Evolutionary conservation across 176 grass and related monocot genomes (phyloP), one percentile per base, ranked within the genome.

Genomic region (Oropetium thomaeum): DNA sequence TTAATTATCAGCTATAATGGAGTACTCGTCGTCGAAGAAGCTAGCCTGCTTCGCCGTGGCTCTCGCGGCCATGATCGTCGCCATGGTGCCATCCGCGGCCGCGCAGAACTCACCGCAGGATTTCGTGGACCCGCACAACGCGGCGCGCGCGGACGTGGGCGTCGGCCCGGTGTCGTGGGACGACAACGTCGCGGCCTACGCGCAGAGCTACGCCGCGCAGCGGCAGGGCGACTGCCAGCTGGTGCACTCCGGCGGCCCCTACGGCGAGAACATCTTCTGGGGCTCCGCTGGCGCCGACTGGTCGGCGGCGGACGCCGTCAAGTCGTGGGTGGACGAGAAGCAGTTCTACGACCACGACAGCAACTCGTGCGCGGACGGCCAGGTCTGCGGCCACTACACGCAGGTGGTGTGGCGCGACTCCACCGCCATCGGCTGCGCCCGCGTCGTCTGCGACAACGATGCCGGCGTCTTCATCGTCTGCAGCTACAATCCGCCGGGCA

Each of bases 391-490:
- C 11, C 67, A 89, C 75, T 86, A 86, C 79, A 90, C 74, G 5
- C 80, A 84, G 80, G 74, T 90, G 23, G 83, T 86, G 62, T 86
- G 88, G 86, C 64, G 41, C 54, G 27, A 7, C 34, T 48, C 76
- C 26, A 67, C 61, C 4, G 10, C 34, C 51, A 23, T 88, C 14
- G 81, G 81, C 1, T 80, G 86, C 19, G 81, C 80, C 3, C 86
- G 75, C 13, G 53, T 31, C 1, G 69, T 47, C 27, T 88, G 86
- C 65, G 5, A 5, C 58, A 15, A 67, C 5, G 31, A 41, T n/a
- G n/a, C n/a, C 1, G 59, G 47, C 8, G 49, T 62, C 23, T 74
- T 88, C 60, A 74, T 88, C 67, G 69, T 14, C 37, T 88, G 85
- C 57, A 83, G 83, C 74, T 88, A 88, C 23, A 19, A 74, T 33